Base-by-base conservation (phyloP, 1,139 yeast species). In the Meyerozyma athensensis region DNA sequence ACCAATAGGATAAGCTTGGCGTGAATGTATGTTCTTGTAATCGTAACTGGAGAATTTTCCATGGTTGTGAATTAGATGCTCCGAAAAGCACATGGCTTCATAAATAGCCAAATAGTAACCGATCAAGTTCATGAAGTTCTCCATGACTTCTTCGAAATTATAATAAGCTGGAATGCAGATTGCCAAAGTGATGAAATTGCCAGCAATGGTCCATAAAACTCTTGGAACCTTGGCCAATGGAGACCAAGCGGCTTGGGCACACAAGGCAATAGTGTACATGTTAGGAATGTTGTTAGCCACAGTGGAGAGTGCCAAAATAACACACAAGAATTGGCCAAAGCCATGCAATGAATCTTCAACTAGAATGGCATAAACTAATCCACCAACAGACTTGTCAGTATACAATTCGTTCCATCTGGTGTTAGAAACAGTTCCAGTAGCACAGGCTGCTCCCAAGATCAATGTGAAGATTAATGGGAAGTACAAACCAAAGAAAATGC, bases 61-160 rank as follows among this genome's bases (percentile, higher is more conserved):
- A 34, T 40, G 42, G 39, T 42, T 48, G 48, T 48, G 43, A 42
- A 48, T 43, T 19, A 48, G 43, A 41, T 46, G 50, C 44, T 48
- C 48, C 6, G 43, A 40, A 19, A 43, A 37, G 3, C 37, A 44
- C 43, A 48, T 40, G 37, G 45, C 24, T 40, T 41, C 43, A 41
- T 48, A 48, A 35, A 48, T 48, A 36, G 52, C 49, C 43, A 48
- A 43, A 46, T 48, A 48, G 45, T 48, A 48, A 9, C 47, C 50
- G 33, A 48, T 48, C 45, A 48, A 39, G 47, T 46, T 46, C 52
- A 48, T 48, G 44, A 48, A 48, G 40, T 48, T 44, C 34, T 43
- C 46, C 50, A 48, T 48, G 30, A 48, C 49, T 1, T 22, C 22
- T 36, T 41, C 49, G 32, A 48, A 48, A 35, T 45, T 36, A 44